Conservation (phyloP, 352 stramenopile species). For the Detonula confervacea region DNA sequence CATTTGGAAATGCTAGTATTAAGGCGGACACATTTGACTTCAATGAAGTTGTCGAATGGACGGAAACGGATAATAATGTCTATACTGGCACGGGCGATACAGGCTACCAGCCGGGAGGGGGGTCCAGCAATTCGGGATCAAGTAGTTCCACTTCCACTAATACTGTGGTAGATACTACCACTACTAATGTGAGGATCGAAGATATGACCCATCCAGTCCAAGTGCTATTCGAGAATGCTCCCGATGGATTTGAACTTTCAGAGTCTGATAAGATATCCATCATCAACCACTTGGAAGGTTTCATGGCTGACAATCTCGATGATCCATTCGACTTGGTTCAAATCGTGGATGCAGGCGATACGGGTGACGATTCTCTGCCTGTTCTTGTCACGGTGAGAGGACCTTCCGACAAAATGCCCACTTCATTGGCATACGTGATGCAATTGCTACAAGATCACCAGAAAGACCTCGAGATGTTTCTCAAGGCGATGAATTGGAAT, state of each 20-base stretch:
- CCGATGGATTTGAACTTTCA: slow-evolving; percentile 6
- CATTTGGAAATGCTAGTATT: background rate
- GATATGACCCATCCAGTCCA: slow-evolving; percentile 3
- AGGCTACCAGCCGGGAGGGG: no score
- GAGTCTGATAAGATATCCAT: background rate
- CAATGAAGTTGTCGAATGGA: no score
- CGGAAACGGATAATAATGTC: no score
- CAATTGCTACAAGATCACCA: background rate
- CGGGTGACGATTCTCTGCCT: background rate
- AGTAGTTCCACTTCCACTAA: no score
- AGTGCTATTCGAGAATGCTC: slow-evolving; percentile 19
- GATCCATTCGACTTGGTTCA: slow-evolving; percentile 24
- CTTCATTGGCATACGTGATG: background rate
- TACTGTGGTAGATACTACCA: background rate
- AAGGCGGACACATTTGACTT: no score
- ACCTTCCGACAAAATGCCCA: background rate
- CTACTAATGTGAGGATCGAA: no score
- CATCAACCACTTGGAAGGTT: background rate
- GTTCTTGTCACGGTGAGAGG: background rate
- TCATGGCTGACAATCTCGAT: slow-evolving; percentile 20
- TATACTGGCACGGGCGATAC: no score
- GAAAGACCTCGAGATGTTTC: background rate
- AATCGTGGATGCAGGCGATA: slow-evolving; percentile 17
- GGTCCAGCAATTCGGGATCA: no score
- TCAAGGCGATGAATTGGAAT: background rate